These are phyloP conservation scores for Benincasa hispida DNA, from an alignment of 306 rosid species.

Conservation along the genomic window DNA sequence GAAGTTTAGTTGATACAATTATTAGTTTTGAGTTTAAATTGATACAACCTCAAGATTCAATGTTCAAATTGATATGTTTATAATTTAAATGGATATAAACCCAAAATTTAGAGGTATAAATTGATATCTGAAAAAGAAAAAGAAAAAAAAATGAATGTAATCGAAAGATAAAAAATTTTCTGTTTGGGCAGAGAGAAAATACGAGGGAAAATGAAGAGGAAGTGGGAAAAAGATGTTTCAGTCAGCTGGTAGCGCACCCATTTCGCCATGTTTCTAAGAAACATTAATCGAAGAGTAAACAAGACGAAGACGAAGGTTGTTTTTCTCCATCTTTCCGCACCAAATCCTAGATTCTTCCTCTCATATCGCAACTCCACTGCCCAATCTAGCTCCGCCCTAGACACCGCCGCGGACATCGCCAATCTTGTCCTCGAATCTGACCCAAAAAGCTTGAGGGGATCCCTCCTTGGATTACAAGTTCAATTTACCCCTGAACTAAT, in stretches of 20 bases:
- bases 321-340: neutral
- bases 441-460: slow-evolving; percentile 23
- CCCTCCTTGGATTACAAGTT: slow-evolving; percentile 24
- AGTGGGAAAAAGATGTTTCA: neutral
- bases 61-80: no score
- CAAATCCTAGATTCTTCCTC: slow-evolving; percentile 5
- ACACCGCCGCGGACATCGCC: slow-evolving; percentile 19
- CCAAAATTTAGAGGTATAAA: no score
- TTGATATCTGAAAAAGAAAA: no score
- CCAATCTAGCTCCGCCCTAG: slow-evolving; percentile 2
- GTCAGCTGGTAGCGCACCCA: neutral
- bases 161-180: neutral
- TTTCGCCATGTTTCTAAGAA: slow-evolving; percentile 5
- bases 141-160: no score
- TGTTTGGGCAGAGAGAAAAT: neutral
- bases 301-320: neutral
- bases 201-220: neutral
- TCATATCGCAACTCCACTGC: slow-evolving; percentile 12
- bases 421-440: slow-evolving; percentile 44
- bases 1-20: no score
- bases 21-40: no score
- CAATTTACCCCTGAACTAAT: slow-evolving; percentile 49
- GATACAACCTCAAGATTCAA: no score
- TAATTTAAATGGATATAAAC: no score
- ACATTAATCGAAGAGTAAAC: neutral